Percentiles rank a stretch among this genome's conserved stretches.
Conservation (phyloP, 441 rosid genomes). For the Mallotus repandus region DNA sequence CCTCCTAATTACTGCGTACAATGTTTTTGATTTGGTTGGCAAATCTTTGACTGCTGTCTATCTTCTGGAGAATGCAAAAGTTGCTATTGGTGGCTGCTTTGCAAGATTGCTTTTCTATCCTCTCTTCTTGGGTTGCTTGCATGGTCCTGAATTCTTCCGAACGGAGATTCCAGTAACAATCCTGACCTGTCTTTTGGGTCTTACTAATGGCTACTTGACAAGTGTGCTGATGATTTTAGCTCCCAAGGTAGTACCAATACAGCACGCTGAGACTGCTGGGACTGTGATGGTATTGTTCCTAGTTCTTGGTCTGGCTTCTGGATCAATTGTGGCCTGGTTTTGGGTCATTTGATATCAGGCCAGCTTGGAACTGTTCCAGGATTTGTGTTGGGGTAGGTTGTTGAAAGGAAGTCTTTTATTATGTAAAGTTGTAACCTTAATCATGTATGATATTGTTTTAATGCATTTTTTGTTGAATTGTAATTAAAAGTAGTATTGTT, state of each 20-base stretch:
- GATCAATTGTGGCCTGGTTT: slow-evolving; percentile 44
- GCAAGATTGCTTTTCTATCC: slow-evolving; percentile 80
- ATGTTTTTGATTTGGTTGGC: slow-evolving; percentile 85
- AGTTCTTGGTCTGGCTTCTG: slow-evolving; percentile 66
- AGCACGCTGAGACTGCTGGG: slow-evolving; percentile 87
- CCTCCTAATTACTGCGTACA: slow-evolving; percentile 66
- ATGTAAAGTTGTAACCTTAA: not conserved
- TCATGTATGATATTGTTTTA: too few species aligned
- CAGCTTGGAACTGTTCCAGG: not conserved
- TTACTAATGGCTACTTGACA: slow-evolving; percentile 85
- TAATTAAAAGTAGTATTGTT: not conserved
- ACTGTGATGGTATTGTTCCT: slow-evolving; percentile 81
- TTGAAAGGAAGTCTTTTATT: not conserved
- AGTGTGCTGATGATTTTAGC: slow-evolving; percentile 81
- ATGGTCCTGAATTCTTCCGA: slow-evolving; percentile 73
- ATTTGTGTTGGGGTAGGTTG: not conserved
- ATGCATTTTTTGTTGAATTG: not conserved
- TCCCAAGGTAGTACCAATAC: slow-evolving; percentile 71
- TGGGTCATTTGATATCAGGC: slow-evolving; percentile 66
- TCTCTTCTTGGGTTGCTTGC: slow-evolving; percentile 80
- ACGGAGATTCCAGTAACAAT: slow-evolving; percentile 82
- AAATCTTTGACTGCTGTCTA: slow-evolving; percentile 75
- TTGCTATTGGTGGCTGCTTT: slow-evolving; percentile 60
- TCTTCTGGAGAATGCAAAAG: slow-evolving; percentile 52
- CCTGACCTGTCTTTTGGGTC: slow-evolving; percentile 75